Evolutionary conservation across 805 yeast species (phyloP), one percentile per base, ranked within the genome.

Genomic region (Ascoidea rubescens): DNA sequence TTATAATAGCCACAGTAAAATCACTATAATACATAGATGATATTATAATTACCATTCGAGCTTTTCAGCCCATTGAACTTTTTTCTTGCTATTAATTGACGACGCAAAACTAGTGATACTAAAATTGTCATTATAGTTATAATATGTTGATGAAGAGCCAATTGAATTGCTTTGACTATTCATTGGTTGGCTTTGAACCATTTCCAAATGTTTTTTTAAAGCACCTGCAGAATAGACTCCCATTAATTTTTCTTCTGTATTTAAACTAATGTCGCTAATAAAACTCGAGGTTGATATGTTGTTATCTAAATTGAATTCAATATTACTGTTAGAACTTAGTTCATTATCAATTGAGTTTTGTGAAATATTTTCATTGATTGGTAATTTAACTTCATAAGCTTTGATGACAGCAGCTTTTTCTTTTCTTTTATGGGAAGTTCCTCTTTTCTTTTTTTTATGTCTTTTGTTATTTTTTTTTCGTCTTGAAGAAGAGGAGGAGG

Each of bases 61-160:
- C 14, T 51, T 52, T 5, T 31, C 45, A 21, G 57, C 57, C 57
- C 57, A 55, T 49, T 51, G 51, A 30, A 55, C 57, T 14, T 46
- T 49, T 43, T 55, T 52, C 45, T 51, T 53, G 6, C 33, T 21
- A 28, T 17, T 37, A 14, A 32, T 48, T 31, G 42, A 30, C 21
- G n/a, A 21, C 14, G 33, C 32, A 48, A 31, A 33, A 48, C n/a
- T 48, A 17, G 17, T 31, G 31, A 10, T 31, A 31, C 21, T 48
- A 43, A 48, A 31, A 48, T 48, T 31, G 3, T 21, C 37, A 47
- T 16, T 14, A 47, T 21, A 16, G n/a, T 31, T 30, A 21, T 21
- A 21, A 21, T 21, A 21, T 21, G 28, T 21, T 21, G 28, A 21
- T 21, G 28, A 21, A n/a, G 45, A 50, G 16, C 28, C 30, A 28